Base-by-base conservation (phyloP, 176 grass and related monocot genomes). In the Cymbopogon citratus region DNA sequence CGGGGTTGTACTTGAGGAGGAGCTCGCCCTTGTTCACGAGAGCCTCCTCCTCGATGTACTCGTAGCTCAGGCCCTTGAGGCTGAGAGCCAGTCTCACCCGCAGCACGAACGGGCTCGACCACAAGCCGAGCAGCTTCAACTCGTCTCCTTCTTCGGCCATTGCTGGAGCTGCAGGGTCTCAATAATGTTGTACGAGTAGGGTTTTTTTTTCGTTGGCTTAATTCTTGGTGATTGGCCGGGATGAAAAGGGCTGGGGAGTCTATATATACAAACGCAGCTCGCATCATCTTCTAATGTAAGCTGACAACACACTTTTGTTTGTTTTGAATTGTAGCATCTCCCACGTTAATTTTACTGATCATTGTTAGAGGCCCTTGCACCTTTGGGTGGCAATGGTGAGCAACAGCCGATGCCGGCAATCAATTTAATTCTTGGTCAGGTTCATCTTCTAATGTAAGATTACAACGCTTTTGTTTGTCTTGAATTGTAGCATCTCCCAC, bases 1-100 rank as follows among this genome's bases (percentile, higher is more conserved):
- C 81, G 1, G 93, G 93, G 85, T 92, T 95, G 35, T 49, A 88
- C 12, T 25, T 24, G 35, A 95, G 67, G 19, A 95, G 80, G 8
- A 88, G 69, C 36, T 91, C 73, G 75, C 93, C 88, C 81, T 92
- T 95, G 75, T 71, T 81, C 7, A 0, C 0, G 31, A 82, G 78
- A 5, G 48, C 48, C 16, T 87, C 73, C 57, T 86, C 66, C 59
- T 92, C 82, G 21, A 95, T 45, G 68, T 83, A 75, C 74, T 92
- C 79, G 29, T 84, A 88, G 33, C 6, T 26, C 0, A 95, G 35
- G 24, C 87, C 89, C 83, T 95, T 92, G 56, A 92, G 57, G 51
- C 46, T 81, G 62, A 95, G 85, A 16, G 87, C 87, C 3, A 91
- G 28, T 36, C 75, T 10, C 71, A 79, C 84, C 9, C 90, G 46